Evolutionary conservation across 2,329 filamentous ascomycete genomes (phyloP).

Genomic region (Tolypocladium inflatum): DNA sequence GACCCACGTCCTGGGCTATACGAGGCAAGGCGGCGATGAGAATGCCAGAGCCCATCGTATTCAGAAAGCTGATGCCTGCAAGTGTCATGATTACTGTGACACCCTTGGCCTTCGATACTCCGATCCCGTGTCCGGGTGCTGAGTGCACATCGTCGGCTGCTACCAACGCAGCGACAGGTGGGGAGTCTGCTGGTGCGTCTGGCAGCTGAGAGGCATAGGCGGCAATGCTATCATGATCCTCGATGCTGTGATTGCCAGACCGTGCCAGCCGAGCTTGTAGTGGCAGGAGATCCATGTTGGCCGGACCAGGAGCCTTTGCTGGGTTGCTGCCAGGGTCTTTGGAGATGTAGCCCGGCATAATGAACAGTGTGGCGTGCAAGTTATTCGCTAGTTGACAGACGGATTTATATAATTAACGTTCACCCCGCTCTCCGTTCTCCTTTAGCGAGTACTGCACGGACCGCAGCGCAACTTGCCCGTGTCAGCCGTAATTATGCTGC

Average conservation of each 20-base stretch:
- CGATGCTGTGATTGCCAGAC: background rate
- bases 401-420: background rate
- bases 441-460: no score
- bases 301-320: background rate
- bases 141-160: background rate
- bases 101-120: slow-evolving; percentile 1
- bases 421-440: no score
- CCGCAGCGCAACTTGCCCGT: no score
- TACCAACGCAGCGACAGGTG: background rate
- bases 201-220: background rate
- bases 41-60: slow-evolving; percentile 26
- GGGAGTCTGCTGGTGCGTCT: background rate
- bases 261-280: background rate
- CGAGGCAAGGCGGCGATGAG: slow-evolving; percentile 26
- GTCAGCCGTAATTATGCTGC: no score
- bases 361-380: background rate
- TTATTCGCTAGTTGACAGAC: no score
- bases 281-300: background rate
- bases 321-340: background rate
- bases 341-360: background rate
- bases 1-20: slow-evolving; percentile 24
- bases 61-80: slow-evolving; percentile 23
- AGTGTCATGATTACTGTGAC: slow-evolving; percentile 21
- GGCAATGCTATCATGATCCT: background rate
- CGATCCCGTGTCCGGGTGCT: background rate